Conservation (phyloP, 2,329 filamentous ascomycete species). For the Neonectria hederae region DNA sequence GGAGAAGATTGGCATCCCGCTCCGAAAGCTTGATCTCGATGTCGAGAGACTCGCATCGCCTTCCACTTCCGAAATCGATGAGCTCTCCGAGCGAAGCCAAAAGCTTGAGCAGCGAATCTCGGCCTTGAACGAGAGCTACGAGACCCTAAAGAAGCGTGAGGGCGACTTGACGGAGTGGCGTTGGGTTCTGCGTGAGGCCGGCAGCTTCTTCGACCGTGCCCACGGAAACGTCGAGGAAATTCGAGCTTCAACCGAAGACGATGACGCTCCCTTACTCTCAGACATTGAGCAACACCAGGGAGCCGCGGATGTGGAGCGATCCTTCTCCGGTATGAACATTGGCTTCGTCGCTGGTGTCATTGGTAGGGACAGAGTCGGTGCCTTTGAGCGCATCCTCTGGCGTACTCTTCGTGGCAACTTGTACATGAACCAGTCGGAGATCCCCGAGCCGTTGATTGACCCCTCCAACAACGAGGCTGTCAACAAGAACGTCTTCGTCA, state of each 20-base stretch:
- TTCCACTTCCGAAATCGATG: constrained; percentile 94
- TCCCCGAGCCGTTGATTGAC: constrained; percentile 90
- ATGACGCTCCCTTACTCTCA: constrained; percentile 91
- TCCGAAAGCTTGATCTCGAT: constrained; percentile 92
- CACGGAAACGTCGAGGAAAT: constrained; percentile 98
- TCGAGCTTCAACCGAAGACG: constrained; percentile 85
- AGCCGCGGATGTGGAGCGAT: constrained; percentile 77
- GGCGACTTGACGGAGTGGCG: constrained; percentile 98
- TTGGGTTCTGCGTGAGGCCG: constrained; percentile 95
- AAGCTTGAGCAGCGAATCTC: constrained; percentile 90
- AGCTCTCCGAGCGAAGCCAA: constrained; percentile 91
- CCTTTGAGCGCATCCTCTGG: constrained; percentile 98
- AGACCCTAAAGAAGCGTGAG: constrained; percentile 97
- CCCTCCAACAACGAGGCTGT: constrained; percentile 91
- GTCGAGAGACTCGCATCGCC: constrained; percentile 86
- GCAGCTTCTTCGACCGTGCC: constrained; percentile 95
- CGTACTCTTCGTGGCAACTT: constrained; percentile 95
- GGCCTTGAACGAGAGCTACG: constrained; percentile 96
- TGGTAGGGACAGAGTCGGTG: constrained; percentile 87
- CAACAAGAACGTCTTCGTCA: constrained; percentile 98
- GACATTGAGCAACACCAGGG: constrained; percentile 86
- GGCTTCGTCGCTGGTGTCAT: constrained; percentile 98
- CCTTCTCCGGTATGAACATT: constrained; percentile 98
- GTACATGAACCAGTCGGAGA: constrained; percentile 99
- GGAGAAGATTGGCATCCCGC: constrained; percentile 87